Evolutionary conservation across 352 stramenopile species (phyloP).

Genomic region (Globisporangium solare): DNA sequence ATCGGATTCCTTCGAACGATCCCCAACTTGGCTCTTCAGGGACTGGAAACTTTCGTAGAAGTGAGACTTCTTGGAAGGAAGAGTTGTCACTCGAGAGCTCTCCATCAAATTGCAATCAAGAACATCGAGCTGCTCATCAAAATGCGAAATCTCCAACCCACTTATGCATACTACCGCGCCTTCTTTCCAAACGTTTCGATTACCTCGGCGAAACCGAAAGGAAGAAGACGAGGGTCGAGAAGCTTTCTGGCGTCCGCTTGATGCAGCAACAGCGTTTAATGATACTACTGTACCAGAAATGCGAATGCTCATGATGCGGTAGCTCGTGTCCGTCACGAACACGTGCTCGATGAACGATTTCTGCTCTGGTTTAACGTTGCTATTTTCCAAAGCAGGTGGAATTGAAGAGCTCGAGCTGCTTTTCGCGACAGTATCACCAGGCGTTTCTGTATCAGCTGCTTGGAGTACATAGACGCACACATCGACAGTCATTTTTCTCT

Average conservation of each 20-base stretch:
- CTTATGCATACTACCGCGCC: conserved; percentile 47
- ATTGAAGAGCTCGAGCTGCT: conserved; percentile 16
- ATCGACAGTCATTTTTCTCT: conserved; percentile 29
- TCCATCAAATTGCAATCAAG: conserved; percentile 56
- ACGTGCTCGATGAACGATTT: conserved; percentile 36
- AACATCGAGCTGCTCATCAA: conserved; percentile 45
- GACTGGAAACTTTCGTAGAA: conserved; percentile 30
- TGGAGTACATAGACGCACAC: conserved; percentile 48
- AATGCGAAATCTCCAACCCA: conserved; percentile 60
- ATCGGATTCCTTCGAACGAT: conserved; percentile 14
- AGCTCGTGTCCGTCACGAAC: conserved; percentile 53
- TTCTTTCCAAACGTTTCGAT: conserved; percentile 46
- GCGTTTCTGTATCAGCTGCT: conserved; percentile 24
- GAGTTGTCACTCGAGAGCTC: conserved; percentile 47
- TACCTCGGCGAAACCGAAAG: conserved; percentile 44
- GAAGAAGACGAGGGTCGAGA: conserved; percentile 11
- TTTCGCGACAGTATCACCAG: conserved; percentile 15
- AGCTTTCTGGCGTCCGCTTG: background rate
- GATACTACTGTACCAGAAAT: conserved; percentile 22
- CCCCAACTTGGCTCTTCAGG: conserved; percentile 7
- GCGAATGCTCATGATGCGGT: conserved; percentile 52
- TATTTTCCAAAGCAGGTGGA: conserved; percentile 9
- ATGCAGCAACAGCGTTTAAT: conserved; percentile 12
- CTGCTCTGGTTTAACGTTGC: conserved; percentile 9
- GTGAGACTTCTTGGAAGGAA: conserved; percentile 54